These are phyloP conservation scores for Geopyxis carbonaria DNA, from an alignment of 495 filamentous ascomycete species.

Conservation along the genomic window DNA sequence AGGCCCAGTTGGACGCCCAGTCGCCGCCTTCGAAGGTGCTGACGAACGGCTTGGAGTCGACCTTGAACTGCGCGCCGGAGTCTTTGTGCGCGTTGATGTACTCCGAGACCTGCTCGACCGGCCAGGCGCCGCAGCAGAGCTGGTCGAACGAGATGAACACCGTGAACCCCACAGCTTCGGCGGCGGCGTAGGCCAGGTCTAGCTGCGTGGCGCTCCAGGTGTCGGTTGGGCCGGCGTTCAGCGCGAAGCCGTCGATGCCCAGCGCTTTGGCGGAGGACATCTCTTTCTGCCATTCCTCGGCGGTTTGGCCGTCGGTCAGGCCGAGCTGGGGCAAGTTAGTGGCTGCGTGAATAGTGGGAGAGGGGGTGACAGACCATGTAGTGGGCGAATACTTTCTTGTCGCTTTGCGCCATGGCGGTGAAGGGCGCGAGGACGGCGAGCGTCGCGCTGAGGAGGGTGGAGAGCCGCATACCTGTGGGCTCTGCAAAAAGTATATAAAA, in stretches of 20 bases:
- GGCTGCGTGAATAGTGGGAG: neutral
- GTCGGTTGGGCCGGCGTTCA: constrained; percentile 46
- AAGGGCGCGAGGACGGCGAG: too few relatives aligned
- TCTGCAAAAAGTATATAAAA: too few relatives aligned
- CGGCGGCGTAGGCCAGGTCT: constrained; percentile 37
- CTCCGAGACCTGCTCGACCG: constrained; percentile 34
- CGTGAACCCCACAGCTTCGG: constrained; percentile 38
- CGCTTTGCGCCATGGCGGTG: constrained; percentile 16
- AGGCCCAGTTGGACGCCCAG: constrained; percentile 30
- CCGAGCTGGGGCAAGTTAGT: constrained; percentile 24
- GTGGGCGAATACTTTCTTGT: constrained; percentile 32
- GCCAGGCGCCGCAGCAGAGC: constrained; percentile 38
- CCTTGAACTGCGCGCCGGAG: constrained; percentile 36
- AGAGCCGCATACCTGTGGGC: too few relatives aligned
- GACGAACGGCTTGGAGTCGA: constrained; percentile 42
- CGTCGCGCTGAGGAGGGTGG: too few relatives aligned
- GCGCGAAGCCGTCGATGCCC: constrained; percentile 55
- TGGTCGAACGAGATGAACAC: constrained; percentile 57
- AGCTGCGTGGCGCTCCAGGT: constrained; percentile 35
- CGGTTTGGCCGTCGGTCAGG: constrained; percentile 29
- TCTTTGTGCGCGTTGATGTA: constrained; percentile 42
- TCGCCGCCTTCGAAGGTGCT: constrained; percentile 51
- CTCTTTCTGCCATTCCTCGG: constrained; percentile 40
- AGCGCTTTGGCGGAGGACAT: constrained; percentile 42
- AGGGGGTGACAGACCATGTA: constrained; percentile 29